Conservation (phyloP, 805 yeast genomes). For the Candida golubevii region DNA sequence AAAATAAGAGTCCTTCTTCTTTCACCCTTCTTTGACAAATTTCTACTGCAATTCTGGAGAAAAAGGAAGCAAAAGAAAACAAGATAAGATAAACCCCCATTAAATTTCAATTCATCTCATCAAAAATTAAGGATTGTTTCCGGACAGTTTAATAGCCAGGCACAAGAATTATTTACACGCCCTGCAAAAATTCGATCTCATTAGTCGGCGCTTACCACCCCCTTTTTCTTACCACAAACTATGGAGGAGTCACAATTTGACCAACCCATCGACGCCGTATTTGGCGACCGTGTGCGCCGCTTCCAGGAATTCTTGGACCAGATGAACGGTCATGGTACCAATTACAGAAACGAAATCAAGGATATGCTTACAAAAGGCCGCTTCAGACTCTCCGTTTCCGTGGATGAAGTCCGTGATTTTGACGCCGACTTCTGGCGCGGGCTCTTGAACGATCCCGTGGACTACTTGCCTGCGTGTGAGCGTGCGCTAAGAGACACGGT, state of each 20-base stretch:
- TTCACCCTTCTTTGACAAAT: neutral
- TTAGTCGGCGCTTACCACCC: neutral
- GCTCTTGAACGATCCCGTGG: conserved; percentile 70
- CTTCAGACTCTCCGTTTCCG: conserved; percentile 64
- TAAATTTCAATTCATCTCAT: no score
- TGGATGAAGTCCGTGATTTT: conserved; percentile 86
- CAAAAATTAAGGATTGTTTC: no score
- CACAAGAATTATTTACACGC: no score
- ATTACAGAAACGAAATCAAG: conserved; percentile 66
- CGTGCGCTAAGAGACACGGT: conserved; percentile 80
- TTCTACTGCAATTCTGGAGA: no score
- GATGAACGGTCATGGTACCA: conserved; percentile 45
- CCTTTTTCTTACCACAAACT: neutral
- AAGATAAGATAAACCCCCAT: no score
- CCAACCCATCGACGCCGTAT: conserved; percentile 44
- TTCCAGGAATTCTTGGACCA: conserved; percentile 83
- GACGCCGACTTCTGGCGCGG: conserved; percentile 78
- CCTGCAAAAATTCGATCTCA: no score
- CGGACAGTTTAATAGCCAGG: no score
- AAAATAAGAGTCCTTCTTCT: neutral
- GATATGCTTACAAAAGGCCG: conserved; percentile 65
- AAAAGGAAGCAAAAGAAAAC: no score
- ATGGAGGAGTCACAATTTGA: conserved; percentile 26
- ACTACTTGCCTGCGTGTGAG: conserved; percentile 84
- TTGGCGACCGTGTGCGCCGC: conserved; percentile 79